Percentiles rank a stretch among this genome's conserved stretches.
phyloP scores from a whole-genome alignment of 73 alveolate species.

The Tetrahymena borealis region DNA sequence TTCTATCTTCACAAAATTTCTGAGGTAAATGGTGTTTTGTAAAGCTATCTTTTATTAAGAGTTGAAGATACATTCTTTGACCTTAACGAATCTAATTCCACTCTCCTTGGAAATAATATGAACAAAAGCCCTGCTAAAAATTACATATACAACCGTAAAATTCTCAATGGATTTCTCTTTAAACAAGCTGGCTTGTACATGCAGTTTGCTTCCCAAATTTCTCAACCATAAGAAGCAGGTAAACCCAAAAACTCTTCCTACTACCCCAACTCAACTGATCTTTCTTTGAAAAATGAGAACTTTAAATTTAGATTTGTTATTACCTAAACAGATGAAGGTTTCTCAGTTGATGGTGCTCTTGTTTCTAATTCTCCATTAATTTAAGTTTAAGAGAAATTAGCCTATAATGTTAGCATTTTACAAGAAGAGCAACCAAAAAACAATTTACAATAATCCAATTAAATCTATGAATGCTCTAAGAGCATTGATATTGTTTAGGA shows the following conservation, averaged over 20 bases:
- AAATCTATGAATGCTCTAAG: too few relatives aligned
- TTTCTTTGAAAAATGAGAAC: not conserved
- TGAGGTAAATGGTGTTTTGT: not conserved
- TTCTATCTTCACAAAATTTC: not conserved
- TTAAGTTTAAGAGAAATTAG: not conserved
- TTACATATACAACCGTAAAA: not conserved
- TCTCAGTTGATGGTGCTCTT: not conserved
- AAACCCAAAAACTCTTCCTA: not conserved
- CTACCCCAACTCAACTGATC: not conserved
- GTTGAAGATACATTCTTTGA: not conserved
- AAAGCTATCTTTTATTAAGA: not conserved
- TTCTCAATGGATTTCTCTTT: not conserved
- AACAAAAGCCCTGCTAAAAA: not conserved
- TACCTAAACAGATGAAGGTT: not conserved
- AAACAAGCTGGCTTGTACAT: not conserved
- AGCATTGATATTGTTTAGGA: not conserved
- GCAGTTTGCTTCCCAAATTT: not conserved
- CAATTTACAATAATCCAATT: not conserved
- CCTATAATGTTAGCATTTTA: not conserved
- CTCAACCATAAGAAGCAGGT: too few relatives aligned
- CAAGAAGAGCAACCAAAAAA: not conserved
- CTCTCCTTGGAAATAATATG: not conserved
- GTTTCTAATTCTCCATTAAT: not conserved
- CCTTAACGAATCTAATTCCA: not conserved
- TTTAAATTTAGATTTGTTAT: not conserved